Percentiles rank a stretch among this genome's conserved stretches.
phyloP scores from a whole-genome alignment of 352 stramenopile genomes.

The Peronospora belbahrii region DNA sequence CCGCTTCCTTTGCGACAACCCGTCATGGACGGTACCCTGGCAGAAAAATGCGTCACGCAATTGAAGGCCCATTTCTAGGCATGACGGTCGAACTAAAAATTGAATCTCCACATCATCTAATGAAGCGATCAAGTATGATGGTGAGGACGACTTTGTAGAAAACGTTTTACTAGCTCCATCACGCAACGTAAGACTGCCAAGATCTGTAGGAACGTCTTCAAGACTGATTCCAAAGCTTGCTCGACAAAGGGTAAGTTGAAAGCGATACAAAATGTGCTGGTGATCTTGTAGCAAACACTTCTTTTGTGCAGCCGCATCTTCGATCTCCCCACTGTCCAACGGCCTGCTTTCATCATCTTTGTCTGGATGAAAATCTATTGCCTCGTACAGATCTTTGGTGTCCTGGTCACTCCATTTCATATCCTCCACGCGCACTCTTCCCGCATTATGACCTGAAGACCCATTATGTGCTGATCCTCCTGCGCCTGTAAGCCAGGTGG shows the following conservation, averaged over 20 bases:
- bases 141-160: slow-evolving; percentile 1
- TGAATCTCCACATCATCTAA: slow-evolving; percentile 66
- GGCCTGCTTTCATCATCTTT: slow-evolving; percentile 16
- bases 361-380: slow-evolving; percentile 73
- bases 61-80: slow-evolving; percentile 59
- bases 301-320: slow-evolving; percentile 14
- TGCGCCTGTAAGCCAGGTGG: slow-evolving; percentile 51
- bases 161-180: slow-evolving; percentile 6
- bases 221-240: slow-evolving; percentile 46
- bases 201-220: slow-evolving; percentile 22
- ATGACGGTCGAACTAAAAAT: slow-evolving; percentile 55
- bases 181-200: slow-evolving; percentile 4
- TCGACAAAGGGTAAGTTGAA: slow-evolving; percentile 51
- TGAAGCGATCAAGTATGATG: slow-evolving; percentile 34
- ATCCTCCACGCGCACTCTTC: slow-evolving; percentile 30
- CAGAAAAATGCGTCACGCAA: slow-evolving; percentile 65
- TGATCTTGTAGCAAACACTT: slow-evolving; percentile 30
- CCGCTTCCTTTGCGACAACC: slow-evolving; percentile 7
- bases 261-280: slow-evolving; percentile 76
- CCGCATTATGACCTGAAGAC: not conserved
- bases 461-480: slow-evolving; percentile 10
- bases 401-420: slow-evolving; percentile 82
- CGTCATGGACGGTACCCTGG: slow-evolving; percentile 23
- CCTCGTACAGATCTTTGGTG: slow-evolving; percentile 67
- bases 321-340: slow-evolving; percentile 15